Evolutionary conservation across 75 land plant genomes (phyloP).

Genomic region (Pinus tabuliformis): DNA sequence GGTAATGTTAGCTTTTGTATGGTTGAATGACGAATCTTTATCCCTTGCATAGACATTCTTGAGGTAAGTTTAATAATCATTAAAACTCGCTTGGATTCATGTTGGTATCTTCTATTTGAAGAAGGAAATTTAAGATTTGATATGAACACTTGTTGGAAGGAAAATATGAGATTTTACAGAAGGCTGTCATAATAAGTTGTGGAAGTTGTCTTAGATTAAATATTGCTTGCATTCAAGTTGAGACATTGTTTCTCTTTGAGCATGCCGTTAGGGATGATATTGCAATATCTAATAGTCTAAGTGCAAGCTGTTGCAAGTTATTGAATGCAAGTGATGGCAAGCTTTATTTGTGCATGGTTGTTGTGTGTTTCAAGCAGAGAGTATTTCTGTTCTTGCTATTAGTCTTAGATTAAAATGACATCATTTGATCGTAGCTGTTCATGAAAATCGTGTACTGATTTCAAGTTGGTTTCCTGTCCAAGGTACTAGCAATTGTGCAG

Average conservation of each 20-base stretch:
- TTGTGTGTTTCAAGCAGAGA: neutral
- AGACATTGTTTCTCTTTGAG: neutral
- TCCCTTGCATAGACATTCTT: neutral
- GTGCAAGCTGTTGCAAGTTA: neutral
- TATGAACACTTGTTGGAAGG: neutral
- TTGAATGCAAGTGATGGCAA: neutral
- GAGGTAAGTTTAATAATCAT: neutral
- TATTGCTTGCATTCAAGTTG: neutral
- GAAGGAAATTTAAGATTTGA: neutral
- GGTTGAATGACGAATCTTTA: neutral
- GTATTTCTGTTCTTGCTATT: neutral
- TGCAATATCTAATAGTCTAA: neutral
- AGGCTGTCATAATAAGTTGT: neutral
- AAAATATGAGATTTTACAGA: neutral
- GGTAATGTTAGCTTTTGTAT: neutral
- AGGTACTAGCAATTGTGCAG: constrained; percentile 81
- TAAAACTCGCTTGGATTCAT: neutral
- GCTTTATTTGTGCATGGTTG: neutral
- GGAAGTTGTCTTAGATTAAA: neutral
- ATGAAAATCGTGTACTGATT: neutral
- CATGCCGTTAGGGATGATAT: neutral
- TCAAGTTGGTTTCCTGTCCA: constrained; percentile 4
- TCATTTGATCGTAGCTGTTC: neutral
- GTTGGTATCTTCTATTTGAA: neutral
- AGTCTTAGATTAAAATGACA: neutral